Evolutionary conservation across 2,329 filamentous ascomycete species (phyloP).

Genomic region (Lachnellula arida): DNA sequence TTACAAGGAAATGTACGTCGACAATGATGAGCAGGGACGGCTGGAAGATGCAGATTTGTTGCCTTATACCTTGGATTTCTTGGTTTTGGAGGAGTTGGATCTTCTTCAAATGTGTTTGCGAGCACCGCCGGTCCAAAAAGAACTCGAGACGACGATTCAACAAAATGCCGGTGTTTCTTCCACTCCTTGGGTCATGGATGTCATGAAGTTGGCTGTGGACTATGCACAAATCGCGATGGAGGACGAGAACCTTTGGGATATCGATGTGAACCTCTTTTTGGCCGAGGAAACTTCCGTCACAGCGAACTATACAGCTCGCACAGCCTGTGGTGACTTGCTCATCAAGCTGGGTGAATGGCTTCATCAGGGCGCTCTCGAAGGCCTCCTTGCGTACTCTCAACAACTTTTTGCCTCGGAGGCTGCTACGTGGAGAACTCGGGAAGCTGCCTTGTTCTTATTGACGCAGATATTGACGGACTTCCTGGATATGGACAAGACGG

Average conservation of each 20-base stretch:
- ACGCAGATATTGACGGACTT: slow-evolving; percentile 83
- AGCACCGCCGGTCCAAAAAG: slow-evolving; percentile 80
- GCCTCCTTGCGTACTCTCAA: slow-evolving; percentile 72
- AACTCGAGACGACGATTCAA: slow-evolving; percentile 76
- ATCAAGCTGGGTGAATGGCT: slow-evolving; percentile 94
- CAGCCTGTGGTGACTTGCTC: slow-evolving; percentile 84
- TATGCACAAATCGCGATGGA: slow-evolving; percentile 90
- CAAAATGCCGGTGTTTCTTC: slow-evolving; percentile 54
- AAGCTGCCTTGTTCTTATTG: slow-evolving; percentile 78
- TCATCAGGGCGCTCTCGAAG: slow-evolving; percentile 68
- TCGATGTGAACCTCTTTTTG: slow-evolving; percentile 91
- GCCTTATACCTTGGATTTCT: slow-evolving; percentile 91
- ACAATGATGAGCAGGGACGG: slow-evolving; percentile 78
- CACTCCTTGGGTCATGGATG: slow-evolving; percentile 77
- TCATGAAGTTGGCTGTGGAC: slow-evolving; percentile 78
- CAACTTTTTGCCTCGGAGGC: slow-evolving; percentile 59
- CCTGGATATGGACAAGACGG: slow-evolving; percentile 66
- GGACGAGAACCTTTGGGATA: slow-evolving; percentile 93
- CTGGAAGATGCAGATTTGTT: slow-evolving; percentile 85
- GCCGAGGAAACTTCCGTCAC: slow-evolving; percentile 94
- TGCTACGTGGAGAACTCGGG: slow-evolving; percentile 59
- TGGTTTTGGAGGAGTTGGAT: slow-evolving; percentile 90
- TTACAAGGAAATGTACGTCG: slow-evolving; percentile 81
- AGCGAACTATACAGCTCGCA: slow-evolving; percentile 92
- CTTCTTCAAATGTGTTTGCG: slow-evolving; percentile 89